These are phyloP conservation scores for Leptographium flavum DNA, from an alignment of 2,329 filamentous ascomycete genomes.

Conservation along the genomic window DNA sequence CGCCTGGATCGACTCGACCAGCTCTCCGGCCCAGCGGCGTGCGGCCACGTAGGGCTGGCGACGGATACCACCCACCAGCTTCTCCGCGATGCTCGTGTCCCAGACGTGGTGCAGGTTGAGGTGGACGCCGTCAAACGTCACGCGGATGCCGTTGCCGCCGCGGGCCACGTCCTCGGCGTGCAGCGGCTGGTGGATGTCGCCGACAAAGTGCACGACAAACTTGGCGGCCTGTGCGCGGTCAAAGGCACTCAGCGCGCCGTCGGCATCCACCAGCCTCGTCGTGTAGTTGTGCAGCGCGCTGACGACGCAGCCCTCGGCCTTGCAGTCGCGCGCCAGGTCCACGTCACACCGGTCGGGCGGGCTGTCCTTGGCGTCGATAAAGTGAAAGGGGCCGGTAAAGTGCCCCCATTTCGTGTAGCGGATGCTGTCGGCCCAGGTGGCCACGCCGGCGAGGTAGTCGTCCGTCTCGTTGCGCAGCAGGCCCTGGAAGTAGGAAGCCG, in stretches of 20 bases:
- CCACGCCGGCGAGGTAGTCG: conserved; percentile 47
- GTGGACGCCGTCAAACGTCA: conserved; percentile 40
- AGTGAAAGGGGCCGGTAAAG: conserved; percentile 51
- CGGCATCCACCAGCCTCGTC: conserved; percentile 32
- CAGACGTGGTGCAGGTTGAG: conserved; percentile 61
- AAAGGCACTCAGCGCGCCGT: conserved; percentile 22
- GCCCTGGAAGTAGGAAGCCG: conserved; percentile 40
- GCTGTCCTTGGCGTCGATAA: conserved; percentile 52
- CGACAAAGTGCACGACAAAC: conserved; percentile 54
- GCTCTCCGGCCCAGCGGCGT: conserved; percentile 38
- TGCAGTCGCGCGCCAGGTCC: conserved; percentile 46
- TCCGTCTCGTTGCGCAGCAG: conserved; percentile 38
- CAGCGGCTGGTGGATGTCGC: conserved; percentile 56
- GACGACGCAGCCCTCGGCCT: conserved; percentile 46
- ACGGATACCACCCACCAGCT: conserved; percentile 42
- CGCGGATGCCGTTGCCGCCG: conserved; percentile 55
- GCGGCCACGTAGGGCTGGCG: conserved; percentile 37
- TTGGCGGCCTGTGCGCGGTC: conserved; percentile 46
- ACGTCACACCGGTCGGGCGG: conserved; percentile 44
- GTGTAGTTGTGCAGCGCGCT: conserved; percentile 48
- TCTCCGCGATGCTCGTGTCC: conserved; percentile 57
- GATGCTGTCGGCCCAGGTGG: conserved; percentile 54
- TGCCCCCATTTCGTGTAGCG: conserved; percentile 49
- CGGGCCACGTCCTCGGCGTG: conserved; percentile 48
- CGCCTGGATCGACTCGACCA: conserved; percentile 37